Evolutionary conservation across 306 rosid genomes (phyloP), one percentile per base, ranked within the genome.

Genomic region (Astragalus membranaceus): DNA sequence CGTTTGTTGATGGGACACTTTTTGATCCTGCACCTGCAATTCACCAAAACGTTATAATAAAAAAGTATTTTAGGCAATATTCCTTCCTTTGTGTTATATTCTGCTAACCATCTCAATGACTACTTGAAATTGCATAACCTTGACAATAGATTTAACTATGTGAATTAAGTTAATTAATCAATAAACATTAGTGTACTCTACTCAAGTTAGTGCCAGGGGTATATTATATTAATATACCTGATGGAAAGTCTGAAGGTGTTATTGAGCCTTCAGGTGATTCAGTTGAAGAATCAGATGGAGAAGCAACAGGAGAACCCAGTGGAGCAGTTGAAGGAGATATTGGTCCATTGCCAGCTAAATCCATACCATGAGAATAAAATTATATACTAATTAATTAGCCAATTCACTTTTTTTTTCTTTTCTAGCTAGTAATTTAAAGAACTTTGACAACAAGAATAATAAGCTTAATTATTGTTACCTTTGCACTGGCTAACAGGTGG

Each of bases 401-500:
- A 7, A 49, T 16, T 48, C 35, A 49, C 29, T 12, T 16, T 15
- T 33, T 13, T 48, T 5, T 2, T 12, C 26, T 47, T 0, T 8
- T 7, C 14, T 65, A 29, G 41, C 14, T 65, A 29, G 41, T 14
- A 2, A 10, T 47, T 29, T 60, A 2, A 61, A 8, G 1, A 7
- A 63, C 2, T 9, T 52, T 3, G 37, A 3, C 6, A 7, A 4
- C 1, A 1, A 49, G 5, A 33, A 16, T 10, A 8, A 5, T 23
- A 8, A 5, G 8, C 33, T 1, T 37, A 47, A 3, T 20, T 4
- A 14, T 12, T 9, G 36, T 55, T 77, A 87, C 96, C 81, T 54
- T 83, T 67, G 54, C 96, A 89, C 33, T 66, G 87, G 74, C 74
- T 82, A 64, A 74, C n/a, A 8, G 91, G 89, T 29, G 91, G 91